Percentiles rank a stretch among this genome's conserved stretches.
Evolutionary conservation across 108 stramenopile species (phyloP).

Genomic region (Cyclotella kingstonii): DNA sequence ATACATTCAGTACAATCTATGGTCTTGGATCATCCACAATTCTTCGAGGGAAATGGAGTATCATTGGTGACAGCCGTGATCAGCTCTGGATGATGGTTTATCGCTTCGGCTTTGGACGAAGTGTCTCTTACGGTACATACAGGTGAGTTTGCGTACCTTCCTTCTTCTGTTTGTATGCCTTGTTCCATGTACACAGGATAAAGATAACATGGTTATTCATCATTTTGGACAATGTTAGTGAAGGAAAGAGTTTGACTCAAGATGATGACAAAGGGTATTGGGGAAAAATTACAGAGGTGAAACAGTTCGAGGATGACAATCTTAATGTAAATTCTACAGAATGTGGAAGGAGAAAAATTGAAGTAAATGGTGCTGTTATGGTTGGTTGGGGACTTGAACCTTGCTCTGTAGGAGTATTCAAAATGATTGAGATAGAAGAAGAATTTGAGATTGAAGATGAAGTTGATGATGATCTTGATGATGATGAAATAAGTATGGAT

Average conservation of each 20-base stretch:
- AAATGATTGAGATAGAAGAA: conserved; percentile 62
- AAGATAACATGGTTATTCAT: too few species aligned
- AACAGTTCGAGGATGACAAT: conserved; percentile 19
- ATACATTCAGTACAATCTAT: conserved; percentile 69
- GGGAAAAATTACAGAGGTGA: conserved; percentile 63
- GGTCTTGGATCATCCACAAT: conserved; percentile 65
- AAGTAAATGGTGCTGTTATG: conserved; percentile 67
- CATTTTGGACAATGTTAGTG: conserved; percentile 45
- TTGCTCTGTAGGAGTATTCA: conserved; percentile 62
- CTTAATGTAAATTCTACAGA: conserved; percentile 2
- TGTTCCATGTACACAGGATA: not conserved
- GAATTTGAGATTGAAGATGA: conserved; percentile 54
- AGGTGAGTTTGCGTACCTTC: conserved; percentile 34
- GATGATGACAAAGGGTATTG: conserved; percentile 77
- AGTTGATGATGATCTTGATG: conserved; percentile 55
- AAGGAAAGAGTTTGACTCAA: conserved; percentile 61
- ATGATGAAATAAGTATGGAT: conserved; percentile 35
- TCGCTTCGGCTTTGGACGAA: conserved; percentile 81
- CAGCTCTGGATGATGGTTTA: conserved; percentile 84
- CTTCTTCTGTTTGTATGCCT: not conserved
- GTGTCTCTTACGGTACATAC: conserved; percentile 73
- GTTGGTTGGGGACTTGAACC: conserved; percentile 76
- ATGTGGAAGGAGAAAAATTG: conserved; percentile 28
- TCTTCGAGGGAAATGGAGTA: conserved; percentile 73
- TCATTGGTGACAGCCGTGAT: conserved; percentile 70